A percentile compares a stretch with the other conserved stretches of the same genome.
Conservation (phyloP, 129 eudicot genomes). For the Saposhnikovia divaricata region DNA sequence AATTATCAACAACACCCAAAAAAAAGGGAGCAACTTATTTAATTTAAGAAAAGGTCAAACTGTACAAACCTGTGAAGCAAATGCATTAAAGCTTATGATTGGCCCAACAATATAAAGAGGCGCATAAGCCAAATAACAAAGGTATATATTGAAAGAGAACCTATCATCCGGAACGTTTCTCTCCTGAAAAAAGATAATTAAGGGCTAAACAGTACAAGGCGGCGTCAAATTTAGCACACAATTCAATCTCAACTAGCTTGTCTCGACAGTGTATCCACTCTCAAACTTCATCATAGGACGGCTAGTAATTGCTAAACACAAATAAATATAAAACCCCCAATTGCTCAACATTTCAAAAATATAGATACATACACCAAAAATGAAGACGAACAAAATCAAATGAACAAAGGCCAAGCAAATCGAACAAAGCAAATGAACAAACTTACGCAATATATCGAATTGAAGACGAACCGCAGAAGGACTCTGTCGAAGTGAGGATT, state of each 20-base stretch:
- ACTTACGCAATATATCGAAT: too few relatives aligned
- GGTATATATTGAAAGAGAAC: slow-evolving; percentile 58
- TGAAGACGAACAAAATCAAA: too few relatives aligned
- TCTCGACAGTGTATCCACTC: too few relatives aligned
- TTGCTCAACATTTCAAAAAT: too few relatives aligned
- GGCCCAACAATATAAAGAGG: slow-evolving; percentile 98
- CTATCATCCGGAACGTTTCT: slow-evolving; percentile 48
- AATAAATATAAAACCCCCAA: too few relatives aligned
- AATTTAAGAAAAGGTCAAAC: slow-evolving; percentile 1
- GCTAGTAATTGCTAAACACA: too few relatives aligned
- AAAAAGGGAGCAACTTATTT: not conserved
- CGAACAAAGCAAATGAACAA: too few relatives aligned
- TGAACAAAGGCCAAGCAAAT: too few relatives aligned
- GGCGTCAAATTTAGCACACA: not conserved
- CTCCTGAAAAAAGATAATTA: slow-evolving; percentile 47
- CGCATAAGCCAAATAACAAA: slow-evolving; percentile 78
- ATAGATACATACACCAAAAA: too few relatives aligned
- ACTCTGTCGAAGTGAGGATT: too few relatives aligned
- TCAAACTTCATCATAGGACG: too few relatives aligned
- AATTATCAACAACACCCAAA: slow-evolving; percentile 4
- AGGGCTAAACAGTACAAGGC: not conserved
- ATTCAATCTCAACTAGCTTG: slow-evolving; percentile 12
- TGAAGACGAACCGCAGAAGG: too few relatives aligned
- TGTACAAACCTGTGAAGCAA: slow-evolving; percentile 78
- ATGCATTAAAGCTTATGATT: slow-evolving; percentile 77